Percentiles rank a stretch among this genome's conserved stretches.
phyloP scores from a whole-genome alignment of 192 early-diverging fungal genomes.

The Linderina pennispora region DNA sequence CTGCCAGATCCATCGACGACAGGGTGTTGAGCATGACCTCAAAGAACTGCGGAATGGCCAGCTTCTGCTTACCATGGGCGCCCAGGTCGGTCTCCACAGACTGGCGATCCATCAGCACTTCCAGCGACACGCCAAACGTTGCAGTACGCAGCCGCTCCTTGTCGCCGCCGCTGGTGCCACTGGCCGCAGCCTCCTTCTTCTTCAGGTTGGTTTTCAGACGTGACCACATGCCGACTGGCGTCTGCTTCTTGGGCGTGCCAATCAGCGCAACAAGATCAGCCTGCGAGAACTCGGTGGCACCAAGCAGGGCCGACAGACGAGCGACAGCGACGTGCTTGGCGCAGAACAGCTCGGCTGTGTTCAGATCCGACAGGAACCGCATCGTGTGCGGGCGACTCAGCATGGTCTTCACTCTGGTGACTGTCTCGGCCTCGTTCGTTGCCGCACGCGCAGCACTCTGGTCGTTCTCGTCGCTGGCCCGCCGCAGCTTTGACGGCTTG shows the following conservation, averaged over 20 bases:
- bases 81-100: conserved; percentile 74
- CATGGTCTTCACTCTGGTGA: conserved; percentile 38
- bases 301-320: conserved; percentile 63
- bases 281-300: conserved; percentile 54
- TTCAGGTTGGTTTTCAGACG: conserved; percentile 58
- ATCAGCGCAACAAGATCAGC: conserved; percentile 77
- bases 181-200: conserved; percentile 42
- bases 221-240: conserved; percentile 59
- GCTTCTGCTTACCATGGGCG: conserved; percentile 54
- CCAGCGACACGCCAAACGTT: conserved; percentile 89
- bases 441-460: not conserved
- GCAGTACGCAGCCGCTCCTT: conserved; percentile 55
- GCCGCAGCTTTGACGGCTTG: conserved; percentile 34
- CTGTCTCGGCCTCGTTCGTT: conserved; percentile 24
- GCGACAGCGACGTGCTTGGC: conserved; percentile 80
- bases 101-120: conserved; percentile 74
- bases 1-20: conserved; percentile 65
- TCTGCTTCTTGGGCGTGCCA: conserved; percentile 62
- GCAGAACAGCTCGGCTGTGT: conserved; percentile 75
- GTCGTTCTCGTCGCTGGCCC: conserved; percentile 30
- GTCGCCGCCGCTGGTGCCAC: conserved; percentile 2
- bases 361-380: conserved; percentile 46
- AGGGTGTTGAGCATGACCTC: conserved; percentile 74
- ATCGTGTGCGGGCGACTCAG: conserved; percentile 44
- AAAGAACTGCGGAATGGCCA: conserved; percentile 80